Evolutionary conservation across 108 stramenopile species (phyloP), one percentile per base, ranked within the genome.

Genomic region (Fistulifera pelliculosa): DNA sequence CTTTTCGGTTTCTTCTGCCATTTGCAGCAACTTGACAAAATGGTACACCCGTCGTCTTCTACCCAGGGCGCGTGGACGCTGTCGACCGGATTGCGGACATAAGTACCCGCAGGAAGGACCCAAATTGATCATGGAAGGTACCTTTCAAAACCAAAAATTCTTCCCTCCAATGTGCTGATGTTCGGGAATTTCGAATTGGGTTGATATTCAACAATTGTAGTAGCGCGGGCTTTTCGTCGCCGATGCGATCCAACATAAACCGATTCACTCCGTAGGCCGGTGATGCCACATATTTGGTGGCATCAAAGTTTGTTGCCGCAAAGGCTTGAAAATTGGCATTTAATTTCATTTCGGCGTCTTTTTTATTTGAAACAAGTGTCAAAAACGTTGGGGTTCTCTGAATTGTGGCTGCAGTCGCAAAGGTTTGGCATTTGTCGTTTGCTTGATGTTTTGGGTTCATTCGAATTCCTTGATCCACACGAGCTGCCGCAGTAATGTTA

Each of bases 231-330:
- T 45, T 65, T 69, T 74, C 73, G 14, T 54, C 27, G 11, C 73
- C 73, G 38, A 67, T 61, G 18, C 73, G 62, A 19, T 74, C 73
- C 49, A 74, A 41, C 68, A 74, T 65, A 39, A 67, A 67, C n/a
- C 73, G 62, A 47, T 65, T 67, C n/a, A 74, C 68, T 13, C 73
- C 73, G 28, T 63, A 62, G 12, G 71, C 38, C 22, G 65, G 71
- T 13, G 66, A 67, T 26, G 71, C 31, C 39, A 71, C 65, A 47
- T 71, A 71, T 47, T 65, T 47, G 39, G 42, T 45, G 26, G 70
- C 58, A 56, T 71, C 64, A 26, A 71, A 71, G 18, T 64, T 38
- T 13, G 47, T 24, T 1, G 57, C 70, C 10, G 70, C 64, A 35
- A 71, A 65, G 16, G 45, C 21, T 18, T 60, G 56, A 54, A 65